Evolutionary conservation across 352 stramenopile species (phyloP).

Genomic region (Globisporangium middletonii): DNA sequence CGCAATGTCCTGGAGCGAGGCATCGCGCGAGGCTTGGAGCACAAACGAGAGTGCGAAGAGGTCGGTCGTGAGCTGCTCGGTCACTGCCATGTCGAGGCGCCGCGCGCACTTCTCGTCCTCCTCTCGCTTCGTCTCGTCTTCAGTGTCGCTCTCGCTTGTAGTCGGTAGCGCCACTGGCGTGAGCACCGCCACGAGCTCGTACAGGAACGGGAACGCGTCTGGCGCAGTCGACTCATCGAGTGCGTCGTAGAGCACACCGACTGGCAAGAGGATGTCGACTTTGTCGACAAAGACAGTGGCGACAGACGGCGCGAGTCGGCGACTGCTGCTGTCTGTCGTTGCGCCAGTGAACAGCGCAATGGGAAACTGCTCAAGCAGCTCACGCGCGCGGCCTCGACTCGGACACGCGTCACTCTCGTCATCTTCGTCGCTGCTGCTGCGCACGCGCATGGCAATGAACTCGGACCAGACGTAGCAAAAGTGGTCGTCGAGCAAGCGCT

Average conservation of each 20-base stretch:
- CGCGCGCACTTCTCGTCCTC: not conserved
- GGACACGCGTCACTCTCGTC: not conserved
- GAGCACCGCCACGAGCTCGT: slow-evolving; percentile 18
- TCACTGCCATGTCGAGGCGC: slow-evolving; percentile 13
- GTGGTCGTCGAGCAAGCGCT: slow-evolving; percentile 54
- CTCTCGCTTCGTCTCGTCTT: not conserved
- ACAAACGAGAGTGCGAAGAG: slow-evolving; percentile 70
- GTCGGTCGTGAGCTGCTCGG: slow-evolving; percentile 63
- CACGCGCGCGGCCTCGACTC: not conserved
- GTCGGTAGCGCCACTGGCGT: not conserved
- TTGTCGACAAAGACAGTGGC: slow-evolving; percentile 20
- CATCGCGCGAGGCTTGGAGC: slow-evolving; percentile 18
- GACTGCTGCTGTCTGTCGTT: not conserved
- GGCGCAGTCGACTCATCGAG: slow-evolving; percentile 11
- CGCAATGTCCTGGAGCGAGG: slow-evolving; percentile 26
- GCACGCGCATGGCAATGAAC: slow-evolving; percentile 9
- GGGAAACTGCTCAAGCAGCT: slow-evolving; percentile 32
- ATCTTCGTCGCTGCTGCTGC: not conserved
- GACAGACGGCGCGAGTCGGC: not conserved
- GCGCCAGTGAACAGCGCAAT: slow-evolving; percentile 13
- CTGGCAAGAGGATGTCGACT: slow-evolving; percentile 43
- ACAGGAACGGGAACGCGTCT: slow-evolving; percentile 28
- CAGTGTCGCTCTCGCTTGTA: not conserved
- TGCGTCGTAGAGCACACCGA: slow-evolving; percentile 37
- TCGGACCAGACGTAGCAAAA: slow-evolving; percentile 57